Evolutionary conservation across 2,329 filamentous ascomycete genomes (phyloP).

Genomic region (Septoria petroselini): DNA sequence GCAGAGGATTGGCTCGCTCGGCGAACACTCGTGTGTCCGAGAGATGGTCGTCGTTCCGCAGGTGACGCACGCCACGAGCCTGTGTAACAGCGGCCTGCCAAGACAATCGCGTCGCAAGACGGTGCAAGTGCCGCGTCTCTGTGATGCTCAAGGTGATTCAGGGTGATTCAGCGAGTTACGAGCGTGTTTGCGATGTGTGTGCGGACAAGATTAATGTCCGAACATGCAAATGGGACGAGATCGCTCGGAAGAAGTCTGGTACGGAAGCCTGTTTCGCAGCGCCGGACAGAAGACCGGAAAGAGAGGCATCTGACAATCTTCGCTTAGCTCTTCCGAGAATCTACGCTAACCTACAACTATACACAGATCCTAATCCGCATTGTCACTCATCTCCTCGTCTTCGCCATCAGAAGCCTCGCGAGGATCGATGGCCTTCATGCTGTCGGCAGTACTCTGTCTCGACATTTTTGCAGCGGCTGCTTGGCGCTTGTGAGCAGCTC

Average conservation of each 20-base stretch:
- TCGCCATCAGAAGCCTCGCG: conserved; percentile 16
- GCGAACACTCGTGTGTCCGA: background rate
- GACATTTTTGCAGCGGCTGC: conserved; percentile 15
- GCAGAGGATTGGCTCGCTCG: conserved; percentile 1
- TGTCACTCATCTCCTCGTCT: conserved; percentile 21
- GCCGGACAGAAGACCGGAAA: too few species aligned
- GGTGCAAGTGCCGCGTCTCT: too few species aligned
- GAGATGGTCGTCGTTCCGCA: background rate
- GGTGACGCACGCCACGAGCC: background rate
- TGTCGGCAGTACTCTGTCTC: conserved; percentile 22
- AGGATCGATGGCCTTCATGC: conserved; percentile 25
- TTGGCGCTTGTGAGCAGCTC: conserved; percentile 15
- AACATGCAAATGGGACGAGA: too few species aligned
- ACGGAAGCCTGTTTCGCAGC: too few species aligned
- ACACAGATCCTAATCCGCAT: background rate
- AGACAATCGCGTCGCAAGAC: too few species aligned
- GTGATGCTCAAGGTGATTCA: too few species aligned
- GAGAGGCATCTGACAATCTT: background rate
- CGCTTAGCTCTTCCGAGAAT: conserved; percentile 1
- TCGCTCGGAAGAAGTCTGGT: too few species aligned
- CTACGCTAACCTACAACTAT: conserved; percentile 4
- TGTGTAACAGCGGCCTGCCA: background rate
- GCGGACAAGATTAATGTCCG: too few species aligned
- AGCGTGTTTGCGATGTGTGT: too few species aligned
- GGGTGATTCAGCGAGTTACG: too few species aligned